A percentile compares a stretch with the other conserved stretches of the same genome.
phyloP scores from a whole-genome alignment of 2,329 filamentous ascomycete genomes.

The Hypoxylon sp. region DNA sequence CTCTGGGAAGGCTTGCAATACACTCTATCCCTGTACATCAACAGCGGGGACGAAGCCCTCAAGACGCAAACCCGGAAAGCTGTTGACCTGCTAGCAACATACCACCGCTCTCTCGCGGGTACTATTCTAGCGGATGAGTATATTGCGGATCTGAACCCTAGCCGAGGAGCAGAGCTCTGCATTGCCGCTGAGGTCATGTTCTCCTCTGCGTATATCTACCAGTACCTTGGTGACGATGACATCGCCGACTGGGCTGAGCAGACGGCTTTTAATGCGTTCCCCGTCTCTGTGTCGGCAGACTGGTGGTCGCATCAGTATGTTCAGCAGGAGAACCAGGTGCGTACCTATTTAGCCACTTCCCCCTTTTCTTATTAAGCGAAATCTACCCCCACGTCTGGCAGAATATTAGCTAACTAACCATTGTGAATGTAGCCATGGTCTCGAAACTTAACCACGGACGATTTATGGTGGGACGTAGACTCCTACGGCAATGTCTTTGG shows the following conservation, averaged over 20 bases:
- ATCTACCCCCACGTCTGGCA: no score
- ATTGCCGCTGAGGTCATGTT: constrained; percentile 40
- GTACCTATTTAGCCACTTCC: neutral
- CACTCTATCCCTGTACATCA: constrained; percentile 48
- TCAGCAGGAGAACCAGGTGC: constrained; percentile 57
- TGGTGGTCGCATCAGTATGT: constrained; percentile 67
- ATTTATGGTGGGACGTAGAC: constrained; percentile 56
- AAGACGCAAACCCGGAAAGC: constrained; percentile 46
- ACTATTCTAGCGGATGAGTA: constrained; percentile 51
- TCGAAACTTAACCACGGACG: constrained; percentile 48
- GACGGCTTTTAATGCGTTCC: constrained; percentile 62
- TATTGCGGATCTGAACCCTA: constrained; percentile 46
- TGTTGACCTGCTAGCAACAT: constrained; percentile 46
- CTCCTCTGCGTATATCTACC: constrained; percentile 39
- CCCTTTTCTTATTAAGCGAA: neutral
- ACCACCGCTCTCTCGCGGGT: constrained; percentile 51
- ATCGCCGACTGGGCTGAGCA: constrained; percentile 59
- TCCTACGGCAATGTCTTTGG: constrained; percentile 56
- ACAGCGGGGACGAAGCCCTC: constrained; percentile 47
- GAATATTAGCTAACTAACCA: neutral
- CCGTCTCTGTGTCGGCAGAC: constrained; percentile 57
- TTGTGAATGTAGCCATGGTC: constrained; percentile 49
- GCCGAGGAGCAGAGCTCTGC: constrained; percentile 45
- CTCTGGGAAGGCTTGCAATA: constrained; percentile 47
- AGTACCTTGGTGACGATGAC: constrained; percentile 41